Evolutionary conservation across 169 alveolate genomes (phyloP), one percentile per base, ranked within the genome.

Genomic region (Toxoplasma gondii): DNA sequence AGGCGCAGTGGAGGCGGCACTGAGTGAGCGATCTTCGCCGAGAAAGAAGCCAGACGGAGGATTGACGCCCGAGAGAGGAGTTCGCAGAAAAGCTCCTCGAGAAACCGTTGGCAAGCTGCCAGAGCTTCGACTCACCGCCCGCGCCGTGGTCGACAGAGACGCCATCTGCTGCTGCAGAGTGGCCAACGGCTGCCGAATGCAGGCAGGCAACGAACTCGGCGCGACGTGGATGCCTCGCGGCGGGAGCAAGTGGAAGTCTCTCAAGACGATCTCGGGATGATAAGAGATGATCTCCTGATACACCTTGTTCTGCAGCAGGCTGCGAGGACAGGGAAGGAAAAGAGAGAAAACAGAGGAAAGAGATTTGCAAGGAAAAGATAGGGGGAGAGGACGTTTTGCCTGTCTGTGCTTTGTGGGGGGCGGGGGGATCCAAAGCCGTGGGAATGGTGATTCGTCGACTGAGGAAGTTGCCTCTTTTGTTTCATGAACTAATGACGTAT

Each of bases 281-380:
- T 97, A 97, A 70, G 95, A 95, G 80, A 97, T 93, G 43, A 97
- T 96, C 94, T 98, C 99, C 81, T 97, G 97, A 91, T 97, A 98
- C 34, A 98, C 97, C 93, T 96, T 95, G 70, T 96, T 96, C 93
- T 97, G 96, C 83, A 98, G 94, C 54, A 97, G 94, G 83, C 95
- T 93, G 91, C 7, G 43, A 19, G 34, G 45, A 34, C 91, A 27
- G 22, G 29, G 93, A 0, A 88, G 36, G 16, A 31, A 39, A 9
- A 81, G 16, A 29, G 27, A 53, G 27, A 53, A 9, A 53, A 53
- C 67, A 53, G 67, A 53, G 9, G 67, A 9, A 53, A 9, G 67
- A 53, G 9, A 19, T 9, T 9, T 53, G 67, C 67, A 53, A n/a
- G n/a, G n/a, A n/a, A n/a, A n/a, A n/a, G n/a, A n/a, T n/a, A n/a